phyloP scores from a whole-genome alignment of 257 asterid species.

The Eucommia ulmoides region DNA sequence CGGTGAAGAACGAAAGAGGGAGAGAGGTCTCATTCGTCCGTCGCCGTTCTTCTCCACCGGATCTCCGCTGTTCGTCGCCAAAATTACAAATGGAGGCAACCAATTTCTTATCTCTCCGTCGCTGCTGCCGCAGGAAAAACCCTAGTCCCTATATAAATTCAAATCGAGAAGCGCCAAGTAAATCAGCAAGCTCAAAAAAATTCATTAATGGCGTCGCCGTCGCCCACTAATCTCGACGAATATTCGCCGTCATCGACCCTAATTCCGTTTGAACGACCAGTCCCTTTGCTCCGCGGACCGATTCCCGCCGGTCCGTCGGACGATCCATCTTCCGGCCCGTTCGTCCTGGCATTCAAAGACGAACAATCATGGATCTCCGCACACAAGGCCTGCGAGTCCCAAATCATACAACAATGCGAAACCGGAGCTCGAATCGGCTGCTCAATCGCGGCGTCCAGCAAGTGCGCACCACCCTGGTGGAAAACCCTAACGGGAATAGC shows the following conservation, averaged over 20 bases:
- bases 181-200: too few species aligned
- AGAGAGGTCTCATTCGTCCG: too few species aligned
- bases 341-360: background rate
- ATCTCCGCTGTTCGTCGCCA: too few species aligned
- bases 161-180: too few species aligned
- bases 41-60: too few species aligned
- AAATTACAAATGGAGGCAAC: too few species aligned
- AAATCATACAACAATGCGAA: background rate
- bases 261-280: background rate
- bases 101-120: too few species aligned
- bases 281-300: background rate
- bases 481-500: background rate
- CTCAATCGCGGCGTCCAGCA: background rate
- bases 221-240: background rate
- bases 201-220: background rate
- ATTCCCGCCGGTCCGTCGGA: background rate
- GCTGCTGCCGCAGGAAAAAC: too few species aligned
- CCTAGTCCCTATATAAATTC: too few species aligned
- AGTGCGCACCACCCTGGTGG: background rate
- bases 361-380: background rate
- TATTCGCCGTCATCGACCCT: background rate
- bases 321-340: background rate
- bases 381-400: background rate
- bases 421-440: background rate
- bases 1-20: too few species aligned